Percentiles rank a stretch among this genome's conserved stretches.
These are phyloP conservation scores for Geotrichum carabidarum DNA, from an alignment of 1,139 yeast genomes.

Conservation along the genomic window DNA sequence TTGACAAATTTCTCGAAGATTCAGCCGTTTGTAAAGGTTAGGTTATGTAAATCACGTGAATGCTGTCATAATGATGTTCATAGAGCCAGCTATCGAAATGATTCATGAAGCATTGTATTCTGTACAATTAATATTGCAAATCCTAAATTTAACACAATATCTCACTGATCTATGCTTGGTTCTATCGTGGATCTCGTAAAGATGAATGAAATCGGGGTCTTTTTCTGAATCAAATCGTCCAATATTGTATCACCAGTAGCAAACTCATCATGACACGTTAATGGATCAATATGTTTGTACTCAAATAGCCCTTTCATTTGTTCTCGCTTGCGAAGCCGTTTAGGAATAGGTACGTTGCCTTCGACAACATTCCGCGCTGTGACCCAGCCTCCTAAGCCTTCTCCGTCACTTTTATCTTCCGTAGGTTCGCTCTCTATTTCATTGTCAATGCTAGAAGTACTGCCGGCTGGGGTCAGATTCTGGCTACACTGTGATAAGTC, in stretches of 20 bases:
- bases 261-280: background rate
- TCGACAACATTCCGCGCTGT: slow-evolving; percentile 43
- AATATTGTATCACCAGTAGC: slow-evolving; percentile 12
- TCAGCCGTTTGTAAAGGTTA: background rate
- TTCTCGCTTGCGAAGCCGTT: slow-evolving; percentile 28
- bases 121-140: background rate
- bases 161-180: background rate
- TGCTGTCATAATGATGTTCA: slow-evolving; percentile 1
- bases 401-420: slow-evolving; percentile 22
- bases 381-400: slow-evolving; percentile 41
- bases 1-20: background rate
- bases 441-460: background rate
- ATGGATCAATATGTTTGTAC: slow-evolving; percentile 52
- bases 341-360: slow-evolving; percentile 28
- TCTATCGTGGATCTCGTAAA: slow-evolving; percentile 18
- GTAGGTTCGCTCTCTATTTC: slow-evolving; percentile 21
- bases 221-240: slow-evolving; percentile 2
- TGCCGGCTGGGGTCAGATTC: slow-evolving; percentile 11
- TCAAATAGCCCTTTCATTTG: slow-evolving; percentile 52
- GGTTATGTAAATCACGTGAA: slow-evolving; percentile 3
- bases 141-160: background rate
- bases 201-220: slow-evolving; percentile 11
- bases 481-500: background rate
- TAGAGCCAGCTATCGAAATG: background rate
- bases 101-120: background rate